Evolutionary conservation across 148 eudicot species (phyloP).

Genomic region (Persicaria maculosa): DNA sequence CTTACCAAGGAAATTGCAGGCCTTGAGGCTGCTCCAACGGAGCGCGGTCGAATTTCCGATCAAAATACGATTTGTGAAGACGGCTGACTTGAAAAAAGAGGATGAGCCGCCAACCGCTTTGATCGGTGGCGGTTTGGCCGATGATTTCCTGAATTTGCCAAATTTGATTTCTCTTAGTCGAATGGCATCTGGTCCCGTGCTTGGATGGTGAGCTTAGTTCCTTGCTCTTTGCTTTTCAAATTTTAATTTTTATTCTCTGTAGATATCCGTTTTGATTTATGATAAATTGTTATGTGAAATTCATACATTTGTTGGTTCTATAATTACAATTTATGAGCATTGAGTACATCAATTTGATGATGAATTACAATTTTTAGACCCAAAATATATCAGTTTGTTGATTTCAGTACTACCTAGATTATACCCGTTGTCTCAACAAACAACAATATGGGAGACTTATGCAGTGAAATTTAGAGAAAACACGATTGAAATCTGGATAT

Average conservation of each 20-base stretch:
- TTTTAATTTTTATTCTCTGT: conserved; percentile 1
- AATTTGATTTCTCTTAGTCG: conserved; percentile 66
- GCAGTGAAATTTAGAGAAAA: not conserved
- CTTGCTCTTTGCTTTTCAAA: no score
- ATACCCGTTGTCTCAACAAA: not conserved
- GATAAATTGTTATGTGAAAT: not conserved
- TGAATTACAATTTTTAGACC: no score
- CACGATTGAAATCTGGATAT: not conserved
- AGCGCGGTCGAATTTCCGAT: conserved; percentile 25
- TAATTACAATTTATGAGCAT: not conserved
- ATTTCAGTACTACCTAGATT: not conserved
- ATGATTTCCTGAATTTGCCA: conserved; percentile 57
- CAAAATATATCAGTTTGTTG: not conserved
- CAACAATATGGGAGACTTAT: not conserved
- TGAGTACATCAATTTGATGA: not conserved
- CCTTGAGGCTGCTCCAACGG: conserved; percentile 27
- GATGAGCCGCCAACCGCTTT: not conserved
- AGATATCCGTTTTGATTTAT: not conserved
- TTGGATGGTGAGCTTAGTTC: conserved; percentile 60
- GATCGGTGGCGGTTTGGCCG: conserved; percentile 26
- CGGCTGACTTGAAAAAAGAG: conserved; percentile 16
- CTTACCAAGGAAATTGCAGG: conserved; percentile 27
- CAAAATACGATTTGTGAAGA: conserved; percentile 27
- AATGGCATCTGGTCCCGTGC: conserved; percentile 68
- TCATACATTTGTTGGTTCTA: not conserved